Evolutionary conservation across 2,329 filamentous ascomycete species (phyloP), one percentile per base, ranked within the genome.

Genomic region (Colletotrichum lupini): DNA sequence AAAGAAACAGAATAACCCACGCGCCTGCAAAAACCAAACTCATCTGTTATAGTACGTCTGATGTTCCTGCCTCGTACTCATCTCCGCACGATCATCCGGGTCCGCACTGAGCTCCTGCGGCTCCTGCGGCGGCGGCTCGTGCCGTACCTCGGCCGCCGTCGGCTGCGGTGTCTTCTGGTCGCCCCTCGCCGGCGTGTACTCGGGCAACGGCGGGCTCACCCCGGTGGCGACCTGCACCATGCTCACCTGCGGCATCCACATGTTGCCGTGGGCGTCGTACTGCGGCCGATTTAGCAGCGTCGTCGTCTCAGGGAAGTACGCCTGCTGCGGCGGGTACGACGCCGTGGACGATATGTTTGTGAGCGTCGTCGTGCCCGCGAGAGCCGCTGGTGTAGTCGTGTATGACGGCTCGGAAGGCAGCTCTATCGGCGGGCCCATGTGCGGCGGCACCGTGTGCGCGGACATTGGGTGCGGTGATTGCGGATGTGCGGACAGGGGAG

Each of bases 211-310:
- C 69, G 30, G 53, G 26, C 52, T 28, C 62, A 55, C 42, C 5
- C 76, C 74, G 9, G 75, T 67, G 11, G 70, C 61, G 7, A 76
- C 56, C 72, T 77, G 77, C 67, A 82, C 75, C 75, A 80, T 79
- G 67, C 80, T 80, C 58, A 81, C 80, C 58, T 82, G 80, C 19
- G 80, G 80, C 67, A 79, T 65, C 81, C 81, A 82, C 16, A 80
- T 60, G 58, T 80, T 81, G 55, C 79, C 79, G 56, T 81, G 76
- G 22, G 76, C 77, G 70, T 81, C 80, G 22, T 80, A 76, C 72
- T 81, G 81, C 24, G 78, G 77, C 67, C 74, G 70, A 9, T 68
- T 60, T 28, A 56, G 30, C 55, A 74, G 30, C n/a, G 70, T 64
- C 4, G 26, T 52, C 55, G 68, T 58, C 14, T 75, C 73, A 19